A percentile compares a stretch with the other conserved stretches of the same genome.
Conservation (phyloP, 345 rosid species). For the Tarenaya hassleriana region DNA sequence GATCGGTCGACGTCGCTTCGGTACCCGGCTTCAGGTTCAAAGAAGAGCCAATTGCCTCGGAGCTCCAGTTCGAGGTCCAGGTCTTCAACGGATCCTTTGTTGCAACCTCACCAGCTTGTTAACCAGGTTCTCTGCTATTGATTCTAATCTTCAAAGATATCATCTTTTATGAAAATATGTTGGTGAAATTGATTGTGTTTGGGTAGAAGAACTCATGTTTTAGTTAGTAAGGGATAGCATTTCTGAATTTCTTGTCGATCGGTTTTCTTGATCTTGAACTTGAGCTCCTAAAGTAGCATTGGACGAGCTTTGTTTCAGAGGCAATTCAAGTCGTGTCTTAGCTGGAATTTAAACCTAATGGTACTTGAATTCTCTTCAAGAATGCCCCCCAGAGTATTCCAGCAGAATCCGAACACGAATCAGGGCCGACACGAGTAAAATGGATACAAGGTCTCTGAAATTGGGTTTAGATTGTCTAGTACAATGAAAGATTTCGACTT, state of each 20-base stretch:
- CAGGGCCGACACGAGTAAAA: no score
- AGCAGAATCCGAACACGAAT: no score
- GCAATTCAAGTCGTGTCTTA: not conserved
- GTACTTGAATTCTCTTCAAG: no score
- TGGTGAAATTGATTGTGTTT: not conserved
- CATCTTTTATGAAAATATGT: not conserved
- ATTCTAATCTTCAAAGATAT: not conserved
- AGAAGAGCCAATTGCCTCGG: slow-evolving; percentile 66
- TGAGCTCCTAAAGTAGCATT: not conserved
- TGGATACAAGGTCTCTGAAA: no score
- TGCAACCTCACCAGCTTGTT: slow-evolving; percentile 86
- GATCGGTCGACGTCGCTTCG: slow-evolving; percentile 75
- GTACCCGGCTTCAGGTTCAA: slow-evolving; percentile 51
- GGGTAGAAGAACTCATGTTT: not conserved
- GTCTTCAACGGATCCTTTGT: slow-evolving; percentile 78
- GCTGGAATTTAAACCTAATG: no score
- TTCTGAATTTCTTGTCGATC: no score
- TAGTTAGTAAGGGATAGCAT: not conserved
- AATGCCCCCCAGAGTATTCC: no score
- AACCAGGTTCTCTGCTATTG: slow-evolving; percentile 46
- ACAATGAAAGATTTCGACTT: no score
- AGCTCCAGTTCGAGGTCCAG: slow-evolving; percentile 87
- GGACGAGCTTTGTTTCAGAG: not conserved
- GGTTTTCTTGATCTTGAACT: no score
- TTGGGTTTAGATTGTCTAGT: no score